phyloP scores from a whole-genome alignment of 805 yeast genomes.

The Zygotorulaspora chibaensis region DNA sequence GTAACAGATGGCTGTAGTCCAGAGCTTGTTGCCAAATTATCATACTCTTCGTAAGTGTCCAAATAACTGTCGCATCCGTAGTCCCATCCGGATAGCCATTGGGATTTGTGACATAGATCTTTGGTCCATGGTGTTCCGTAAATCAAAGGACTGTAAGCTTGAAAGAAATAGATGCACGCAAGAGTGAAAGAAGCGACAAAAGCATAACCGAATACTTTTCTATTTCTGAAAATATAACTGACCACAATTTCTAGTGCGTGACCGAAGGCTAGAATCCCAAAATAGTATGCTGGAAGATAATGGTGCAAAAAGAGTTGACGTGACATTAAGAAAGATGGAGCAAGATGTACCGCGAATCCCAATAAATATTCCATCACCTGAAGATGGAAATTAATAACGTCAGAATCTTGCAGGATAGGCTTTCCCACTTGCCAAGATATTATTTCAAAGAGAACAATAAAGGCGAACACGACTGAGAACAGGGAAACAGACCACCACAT shows the following conservation, averaged over 20 bases:
- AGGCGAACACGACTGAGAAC: slow-evolving; percentile 46
- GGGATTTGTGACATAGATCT: slow-evolving; percentile 56
- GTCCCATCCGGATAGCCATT: slow-evolving; percentile 73
- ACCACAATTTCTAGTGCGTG: slow-evolving; percentile 55
- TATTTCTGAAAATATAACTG: slow-evolving; percentile 40
- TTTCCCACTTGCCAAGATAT: slow-evolving; percentile 65
- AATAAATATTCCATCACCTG: slow-evolving; percentile 56
- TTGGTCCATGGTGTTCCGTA: slow-evolving; percentile 82
- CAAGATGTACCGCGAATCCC: slow-evolving; percentile 70
- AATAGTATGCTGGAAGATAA: slow-evolving; percentile 87
- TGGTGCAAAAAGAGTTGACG: slow-evolving; percentile 93
- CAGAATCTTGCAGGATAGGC: slow-evolving; percentile 45
- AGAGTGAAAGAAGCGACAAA: slow-evolving; percentile 47
- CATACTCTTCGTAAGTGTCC: slow-evolving; percentile 30
- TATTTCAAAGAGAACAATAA: slow-evolving; percentile 42
- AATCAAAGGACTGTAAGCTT: slow-evolving; percentile 63
- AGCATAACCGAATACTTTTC: slow-evolving; percentile 43
- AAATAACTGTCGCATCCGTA: slow-evolving; percentile 67
- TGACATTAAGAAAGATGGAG: slow-evolving; percentile 81
- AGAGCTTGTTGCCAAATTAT: slow-evolving; percentile 11
- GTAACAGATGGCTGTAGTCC: slow-evolving; percentile 11
- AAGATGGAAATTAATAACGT: slow-evolving; percentile 59
- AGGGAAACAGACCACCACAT: slow-evolving; percentile 70
- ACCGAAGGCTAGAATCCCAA: slow-evolving; percentile 74
- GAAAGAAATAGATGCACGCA: slow-evolving; percentile 51